Evolutionary conservation across 495 filamentous ascomycete species (phyloP).

Genomic region (Cryomyces minteri): DNA sequence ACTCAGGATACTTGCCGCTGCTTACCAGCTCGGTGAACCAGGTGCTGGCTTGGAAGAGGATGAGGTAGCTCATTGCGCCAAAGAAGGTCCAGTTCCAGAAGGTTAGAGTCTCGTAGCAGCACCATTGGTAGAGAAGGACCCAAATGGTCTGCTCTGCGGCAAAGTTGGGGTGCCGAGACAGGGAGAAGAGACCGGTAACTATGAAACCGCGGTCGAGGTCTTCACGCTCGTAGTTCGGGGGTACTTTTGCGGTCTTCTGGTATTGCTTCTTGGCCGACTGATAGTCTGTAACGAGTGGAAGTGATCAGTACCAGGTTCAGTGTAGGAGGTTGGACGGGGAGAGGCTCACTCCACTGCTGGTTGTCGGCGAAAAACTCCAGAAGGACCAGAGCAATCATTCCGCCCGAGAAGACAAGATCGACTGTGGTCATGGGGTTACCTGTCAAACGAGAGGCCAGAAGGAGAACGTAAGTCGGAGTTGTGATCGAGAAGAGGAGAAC

Average conservation of each 20-base stretch:
- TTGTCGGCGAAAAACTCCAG: slow-evolving; percentile 73
- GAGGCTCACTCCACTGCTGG: slow-evolving; percentile 65
- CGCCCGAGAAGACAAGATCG: slow-evolving; percentile 50
- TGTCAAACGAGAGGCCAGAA: slow-evolving; percentile 34
- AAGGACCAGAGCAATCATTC: slow-evolving; percentile 49
- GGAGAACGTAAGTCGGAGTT: slow-evolving; percentile 64
- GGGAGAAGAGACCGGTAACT: slow-evolving; percentile 69
- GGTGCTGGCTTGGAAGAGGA: slow-evolving; percentile 78
- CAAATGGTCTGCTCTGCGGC: slow-evolving; percentile 83
- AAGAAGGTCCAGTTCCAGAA: slow-evolving; percentile 61
- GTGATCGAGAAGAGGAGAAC: slow-evolving; percentile 53
- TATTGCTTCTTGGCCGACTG: slow-evolving; percentile 67
- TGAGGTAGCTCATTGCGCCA: slow-evolving; percentile 50
- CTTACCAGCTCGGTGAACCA: slow-evolving; percentile 73
- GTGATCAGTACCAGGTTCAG: background rate
- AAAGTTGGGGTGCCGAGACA: slow-evolving; percentile 86
- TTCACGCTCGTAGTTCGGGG: slow-evolving; percentile 38
- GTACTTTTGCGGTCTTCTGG: slow-evolving; percentile 48
- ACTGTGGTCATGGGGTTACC: slow-evolving; percentile 23
- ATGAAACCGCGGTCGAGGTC: slow-evolving; percentile 88
- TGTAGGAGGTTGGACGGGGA: too few species aligned
- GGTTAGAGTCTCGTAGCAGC: slow-evolving; percentile 47
- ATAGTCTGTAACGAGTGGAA: slow-evolving; percentile 30
- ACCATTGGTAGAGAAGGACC: slow-evolving; percentile 75
- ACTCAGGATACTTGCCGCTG: slow-evolving; percentile 71